Percentiles rank a stretch among this genome's conserved stretches.
Evolutionary conservation across 768 basidiomycete species (phyloP).

Genomic region (Mycena belliarum): DNA sequence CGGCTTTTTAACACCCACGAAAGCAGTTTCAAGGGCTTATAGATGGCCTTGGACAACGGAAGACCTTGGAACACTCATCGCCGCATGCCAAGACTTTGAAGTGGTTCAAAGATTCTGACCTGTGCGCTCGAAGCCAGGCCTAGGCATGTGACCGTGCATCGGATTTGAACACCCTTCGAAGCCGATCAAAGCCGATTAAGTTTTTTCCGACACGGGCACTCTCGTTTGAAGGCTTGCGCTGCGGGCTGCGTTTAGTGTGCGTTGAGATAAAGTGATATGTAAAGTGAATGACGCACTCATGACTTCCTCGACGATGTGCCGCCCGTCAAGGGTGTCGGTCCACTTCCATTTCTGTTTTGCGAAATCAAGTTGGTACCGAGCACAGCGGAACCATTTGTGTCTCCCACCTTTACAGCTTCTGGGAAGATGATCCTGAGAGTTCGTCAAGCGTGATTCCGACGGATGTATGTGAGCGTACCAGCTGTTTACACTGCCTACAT

Average conservation of each 20-base stretch:
- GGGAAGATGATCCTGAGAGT: slow-evolving; percentile 71
- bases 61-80: no score
- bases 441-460: slow-evolving; percentile 4
- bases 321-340: slow-evolving; percentile 73
- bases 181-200: no score
- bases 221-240: slow-evolving; percentile 83
- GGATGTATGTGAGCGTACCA: slow-evolving; percentile 40
- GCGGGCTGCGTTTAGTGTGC: slow-evolving; percentile 10
- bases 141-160: no score
- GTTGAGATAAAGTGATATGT: no score
- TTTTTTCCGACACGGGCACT: no score
- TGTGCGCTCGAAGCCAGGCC: no score
- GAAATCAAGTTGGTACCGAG: slow-evolving; percentile 12
- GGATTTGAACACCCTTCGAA: no score
- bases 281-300: slow-evolving; percentile 65
- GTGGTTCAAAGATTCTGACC: no score
- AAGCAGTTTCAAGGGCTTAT: no score
- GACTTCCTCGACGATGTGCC: slow-evolving; percentile 86
- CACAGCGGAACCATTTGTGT: background rate
- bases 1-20: no score
- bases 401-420: slow-evolving; percentile 72
- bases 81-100: no score
- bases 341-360: slow-evolving; percentile 62
- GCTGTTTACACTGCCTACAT: slow-evolving; percentile 78
- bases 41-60: no score